Conservation (phyloP, 2,329 filamentous ascomycete genomes). For the Atkinsonella hypoxylon region DNA sequence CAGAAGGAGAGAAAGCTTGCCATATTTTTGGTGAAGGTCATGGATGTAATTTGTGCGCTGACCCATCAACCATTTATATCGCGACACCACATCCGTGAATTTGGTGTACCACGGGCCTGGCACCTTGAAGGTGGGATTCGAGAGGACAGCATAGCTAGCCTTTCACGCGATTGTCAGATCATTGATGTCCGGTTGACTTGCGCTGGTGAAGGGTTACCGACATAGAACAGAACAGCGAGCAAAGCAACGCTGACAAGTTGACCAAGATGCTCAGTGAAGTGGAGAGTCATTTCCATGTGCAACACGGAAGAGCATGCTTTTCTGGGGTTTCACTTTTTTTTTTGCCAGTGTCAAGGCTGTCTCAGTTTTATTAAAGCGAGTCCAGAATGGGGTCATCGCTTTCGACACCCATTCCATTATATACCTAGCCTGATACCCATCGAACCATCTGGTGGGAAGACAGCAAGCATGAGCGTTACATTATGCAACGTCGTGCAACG, state of each 20-base stretch:
- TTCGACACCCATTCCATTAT: no score
- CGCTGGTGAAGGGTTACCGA: not conserved
- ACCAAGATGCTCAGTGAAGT: not conserved
- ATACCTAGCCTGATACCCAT: no score
- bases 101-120: conserved; percentile 16
- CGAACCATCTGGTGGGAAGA: no score
- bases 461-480: no score
- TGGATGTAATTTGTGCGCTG: conserved; percentile 11
- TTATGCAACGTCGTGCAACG: no score
- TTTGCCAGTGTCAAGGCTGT: no score
- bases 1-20: conserved; percentile 4
- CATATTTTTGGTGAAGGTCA: conserved; percentile 14
- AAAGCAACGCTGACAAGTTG: conserved; percentile 1
- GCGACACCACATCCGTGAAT: conserved; percentile 10
- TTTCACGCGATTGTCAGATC: not conserved
- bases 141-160: not conserved
- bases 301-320: not conserved
- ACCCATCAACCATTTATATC: conserved; percentile 11
- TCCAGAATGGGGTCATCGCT: no score
- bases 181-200: not conserved
- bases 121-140: conserved; percentile 9
- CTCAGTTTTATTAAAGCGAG: no score
- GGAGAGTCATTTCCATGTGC: not conserved
- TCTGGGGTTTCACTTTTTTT: no score
- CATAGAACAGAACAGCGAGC: not conserved